Percentiles rank a stretch among this genome's conserved stretches.
Conservation (phyloP, 2,329 filamentous ascomycete genomes). For the Mycosphaerella sp. region DNA sequence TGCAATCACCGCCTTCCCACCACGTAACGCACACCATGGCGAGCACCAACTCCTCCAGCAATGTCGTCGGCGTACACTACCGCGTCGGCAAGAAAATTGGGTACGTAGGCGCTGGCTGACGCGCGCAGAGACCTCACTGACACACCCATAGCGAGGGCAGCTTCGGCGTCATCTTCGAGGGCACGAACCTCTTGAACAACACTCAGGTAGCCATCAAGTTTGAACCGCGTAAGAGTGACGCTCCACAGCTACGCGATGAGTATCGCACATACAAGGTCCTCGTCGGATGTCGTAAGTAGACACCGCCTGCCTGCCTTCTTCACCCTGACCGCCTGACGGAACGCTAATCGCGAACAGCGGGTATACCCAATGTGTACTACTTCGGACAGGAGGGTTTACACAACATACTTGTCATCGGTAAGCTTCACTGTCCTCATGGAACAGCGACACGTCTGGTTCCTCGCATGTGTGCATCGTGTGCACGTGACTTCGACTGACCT, state of each 20-base stretch:
- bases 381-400: constrained; percentile 97
- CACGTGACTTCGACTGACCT: constrained; percentile 12
- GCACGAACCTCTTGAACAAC: constrained; percentile 96
- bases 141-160: constrained; percentile 61
- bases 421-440: background rate
- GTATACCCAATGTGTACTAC: constrained; percentile 99
- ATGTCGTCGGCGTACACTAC: constrained; percentile 98
- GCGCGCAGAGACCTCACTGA: constrained; percentile 13
- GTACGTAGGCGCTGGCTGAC: constrained; percentile 11
- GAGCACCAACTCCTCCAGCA: constrained; percentile 48
- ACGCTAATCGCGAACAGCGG: constrained; percentile 52
- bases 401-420: constrained; percentile 86
- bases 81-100: constrained; percentile 99
- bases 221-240: constrained; percentile 97
- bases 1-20: background rate
- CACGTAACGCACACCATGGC: constrained; percentile 8
- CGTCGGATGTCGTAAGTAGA: constrained; percentile 88
- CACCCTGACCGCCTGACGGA: constrained; percentile 4
- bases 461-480: background rate
- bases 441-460: background rate
- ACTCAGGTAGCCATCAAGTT: constrained; percentile 99
- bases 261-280: constrained; percentile 99
- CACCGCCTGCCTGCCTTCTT: background rate
- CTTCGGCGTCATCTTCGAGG: constrained; percentile 98
- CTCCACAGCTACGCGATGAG: constrained; percentile 93